Base-by-base conservation (phyloP, 1,139 yeast genomes). In the Cylindricascospora bacillispora region DNA sequence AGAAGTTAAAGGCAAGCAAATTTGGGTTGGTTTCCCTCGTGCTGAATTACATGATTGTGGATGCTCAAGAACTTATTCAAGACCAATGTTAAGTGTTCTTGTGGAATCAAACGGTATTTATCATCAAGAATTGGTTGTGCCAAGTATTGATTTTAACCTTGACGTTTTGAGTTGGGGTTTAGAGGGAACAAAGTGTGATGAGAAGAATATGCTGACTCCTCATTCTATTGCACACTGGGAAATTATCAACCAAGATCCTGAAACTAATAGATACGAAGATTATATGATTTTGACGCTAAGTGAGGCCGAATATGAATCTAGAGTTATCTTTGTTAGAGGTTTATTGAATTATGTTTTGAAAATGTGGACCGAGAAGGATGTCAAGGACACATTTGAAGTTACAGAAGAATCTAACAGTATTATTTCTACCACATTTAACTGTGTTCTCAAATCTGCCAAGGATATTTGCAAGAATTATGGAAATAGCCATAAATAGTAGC, bases 311-410 rank as follows among this genome's bases (percentile, higher is more conserved):
- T 20, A 15, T 16, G 11, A 17, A n/a, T 15, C 29, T 6, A 14
- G 22, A 6, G 24, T 15, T 13, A 19, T 29, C 9, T 13, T 25
- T 3, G 19, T 29, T n/a, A 25, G 16, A 15, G 32, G 32, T 3
- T 6, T 29, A 16, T 14, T 29, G 11, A 15, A 19, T 6, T 29
- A 13, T n/a, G 13, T 25, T 5, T 30, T 56, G 15, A 52, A 48
- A 5, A 35, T 49, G 13, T 51, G 49, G 30, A 27, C 37, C 7
- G 10, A 13, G 10, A 21, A 17, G 15, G 15, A 25, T 7, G 15
- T 29, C 12, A 22, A 10, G 5, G 32, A 29, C 25, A 11, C 21
- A 9, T 15, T 14, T 22, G 12, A 15, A n/a, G 4, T n/a, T 15
- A 15, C 12, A n/a, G 22, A 4, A 5, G 28, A 26, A 5, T 5